phyloP scores from a whole-genome alignment of 2,329 filamentous ascomycete genomes.

The Xylariales sp. region DNA sequence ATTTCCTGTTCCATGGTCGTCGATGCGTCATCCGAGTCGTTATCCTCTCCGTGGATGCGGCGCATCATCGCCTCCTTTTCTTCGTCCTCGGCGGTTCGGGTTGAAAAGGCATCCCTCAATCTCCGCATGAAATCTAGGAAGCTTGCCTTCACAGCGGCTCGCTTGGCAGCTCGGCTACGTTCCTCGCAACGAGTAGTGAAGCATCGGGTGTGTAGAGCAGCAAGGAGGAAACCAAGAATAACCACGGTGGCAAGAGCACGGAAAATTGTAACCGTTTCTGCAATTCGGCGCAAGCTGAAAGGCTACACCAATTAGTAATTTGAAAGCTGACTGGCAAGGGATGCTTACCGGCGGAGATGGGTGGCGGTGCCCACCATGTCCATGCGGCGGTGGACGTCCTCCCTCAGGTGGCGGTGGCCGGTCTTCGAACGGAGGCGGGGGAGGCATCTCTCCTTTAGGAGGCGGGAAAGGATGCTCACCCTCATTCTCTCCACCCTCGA shows the following conservation, averaged over 20 bases:
- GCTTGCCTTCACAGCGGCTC: conserved; percentile 16
- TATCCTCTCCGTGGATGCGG: conserved; percentile 18
- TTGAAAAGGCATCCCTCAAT: conserved; percentile 16
- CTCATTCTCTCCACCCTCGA: conserved; percentile 1
- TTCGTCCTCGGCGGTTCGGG: conserved; percentile 22
- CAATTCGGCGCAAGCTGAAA: conserved; percentile 12
- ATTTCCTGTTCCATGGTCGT: conserved; percentile 45
- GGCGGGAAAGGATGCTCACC: background rate
- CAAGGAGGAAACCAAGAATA: conserved; percentile 21
- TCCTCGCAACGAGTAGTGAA: conserved; percentile 19
- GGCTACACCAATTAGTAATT: conserved; percentile 12
- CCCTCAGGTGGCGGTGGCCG: too few relatives aligned
- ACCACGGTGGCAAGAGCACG: conserved; percentile 15
- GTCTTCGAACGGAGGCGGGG: conserved; percentile 8
- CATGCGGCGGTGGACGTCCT: too few relatives aligned
- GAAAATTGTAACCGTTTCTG: conserved; percentile 10
- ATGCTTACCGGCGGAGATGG: conserved; percentile 9
- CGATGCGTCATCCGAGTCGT: conserved; percentile 24
- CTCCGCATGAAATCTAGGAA: conserved; percentile 28
- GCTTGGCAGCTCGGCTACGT: conserved; percentile 16
- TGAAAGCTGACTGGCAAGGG: background rate
- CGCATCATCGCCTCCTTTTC: conserved; percentile 33
- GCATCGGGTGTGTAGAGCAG: conserved; percentile 22
- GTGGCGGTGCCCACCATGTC: conserved; percentile 8
- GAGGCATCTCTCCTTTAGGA: conserved; percentile 2